These are phyloP conservation scores for Chalciporus piperatus DNA, from an alignment of 768 basidiomycete genomes.

Conservation along the genomic window DNA sequence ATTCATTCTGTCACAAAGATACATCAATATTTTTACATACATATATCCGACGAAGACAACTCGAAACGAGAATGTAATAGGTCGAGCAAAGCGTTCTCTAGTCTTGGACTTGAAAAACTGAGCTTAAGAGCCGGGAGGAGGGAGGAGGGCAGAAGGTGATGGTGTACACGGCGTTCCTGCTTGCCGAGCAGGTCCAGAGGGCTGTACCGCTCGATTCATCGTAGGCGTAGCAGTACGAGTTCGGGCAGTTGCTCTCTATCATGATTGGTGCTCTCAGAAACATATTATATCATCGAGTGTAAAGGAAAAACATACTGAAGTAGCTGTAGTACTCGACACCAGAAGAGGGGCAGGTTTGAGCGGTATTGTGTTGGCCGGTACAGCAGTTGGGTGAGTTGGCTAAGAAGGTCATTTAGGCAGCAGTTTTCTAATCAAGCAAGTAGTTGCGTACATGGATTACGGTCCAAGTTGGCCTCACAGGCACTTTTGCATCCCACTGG, in stretches of 20 bases:
- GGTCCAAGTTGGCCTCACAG: conserved; percentile 41
- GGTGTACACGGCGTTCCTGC: conserved; percentile 39
- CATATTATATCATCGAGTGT: background rate
- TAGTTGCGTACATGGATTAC: conserved; percentile 26
- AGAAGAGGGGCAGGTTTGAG: conserved; percentile 54
- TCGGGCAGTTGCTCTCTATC: conserved; percentile 41
- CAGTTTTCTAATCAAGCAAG: background rate
- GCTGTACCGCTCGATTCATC: conserved; percentile 48
- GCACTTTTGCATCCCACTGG: conserved; percentile 63
- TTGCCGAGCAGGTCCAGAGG: conserved; percentile 41
- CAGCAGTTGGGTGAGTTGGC: conserved; percentile 66
- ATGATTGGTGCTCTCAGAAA: conserved; percentile 1
- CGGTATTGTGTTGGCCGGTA: conserved; percentile 50
- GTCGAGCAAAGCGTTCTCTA: too few species aligned
- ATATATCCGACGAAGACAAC: too few species aligned
- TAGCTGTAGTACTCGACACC: conserved; percentile 41
- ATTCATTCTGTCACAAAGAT: too few species aligned
- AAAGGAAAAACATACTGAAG: conserved; percentile 39
- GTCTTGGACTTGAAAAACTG: too few species aligned
- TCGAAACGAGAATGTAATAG: too few species aligned
- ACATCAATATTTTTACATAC: too few species aligned
- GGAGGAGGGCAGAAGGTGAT: conserved; percentile 43
- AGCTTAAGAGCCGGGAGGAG: conserved; percentile 3
- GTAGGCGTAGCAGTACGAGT: conserved; percentile 51
- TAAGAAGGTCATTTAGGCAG: conserved; percentile 17